These are phyloP conservation scores for Knufia fluminis DNA, from an alignment of 2,329 filamentous ascomycete species.

Conservation along the genomic window DNA sequence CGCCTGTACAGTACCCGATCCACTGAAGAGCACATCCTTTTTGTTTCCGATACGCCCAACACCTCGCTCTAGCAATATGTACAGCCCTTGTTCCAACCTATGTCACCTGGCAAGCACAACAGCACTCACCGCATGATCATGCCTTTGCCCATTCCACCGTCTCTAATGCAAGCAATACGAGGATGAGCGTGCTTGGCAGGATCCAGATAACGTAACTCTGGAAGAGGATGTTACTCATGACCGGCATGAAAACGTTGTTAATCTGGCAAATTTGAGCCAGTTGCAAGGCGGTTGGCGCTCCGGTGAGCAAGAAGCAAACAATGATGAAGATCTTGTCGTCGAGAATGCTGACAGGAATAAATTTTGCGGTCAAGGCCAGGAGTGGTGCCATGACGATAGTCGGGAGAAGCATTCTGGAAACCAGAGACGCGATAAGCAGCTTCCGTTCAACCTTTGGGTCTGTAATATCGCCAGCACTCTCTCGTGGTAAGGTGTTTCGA, in stretches of 20 bases:
- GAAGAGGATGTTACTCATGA: slow-evolving; percentile 87
- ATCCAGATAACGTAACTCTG: slow-evolving; percentile 98
- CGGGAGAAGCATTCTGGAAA: slow-evolving; percentile 87
- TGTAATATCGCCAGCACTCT: slow-evolving; percentile 57
- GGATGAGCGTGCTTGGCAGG: slow-evolving; percentile 77
- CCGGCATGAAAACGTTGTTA: slow-evolving; percentile 89
- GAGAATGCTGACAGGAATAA: slow-evolving; percentile 81
- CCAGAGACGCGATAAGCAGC: slow-evolving; percentile 72
- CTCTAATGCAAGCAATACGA: slow-evolving; percentile 87
- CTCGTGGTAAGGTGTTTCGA: slow-evolving; percentile 71
- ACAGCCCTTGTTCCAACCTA: neutral
- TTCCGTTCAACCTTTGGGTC: slow-evolving; percentile 61
- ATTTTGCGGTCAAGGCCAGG: slow-evolving; percentile 79
- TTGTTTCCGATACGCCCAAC: neutral
- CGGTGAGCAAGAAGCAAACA: slow-evolving; percentile 91
- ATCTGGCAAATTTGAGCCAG: slow-evolving; percentile 97
- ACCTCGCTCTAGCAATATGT: neutral
- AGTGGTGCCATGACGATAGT: slow-evolving; percentile 88
- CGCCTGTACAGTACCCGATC: neutral
- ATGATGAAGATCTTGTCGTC: slow-evolving; percentile 98
- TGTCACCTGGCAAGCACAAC: neutral
- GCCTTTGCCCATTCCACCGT: slow-evolving; percentile 69
- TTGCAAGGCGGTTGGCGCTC: slow-evolving; percentile 86
- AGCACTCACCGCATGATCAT: neutral
- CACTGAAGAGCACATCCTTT: neutral